Base-by-base conservation (phyloP, 768 basidiomycete genomes). In the Fomitopsis serialis region DNA sequence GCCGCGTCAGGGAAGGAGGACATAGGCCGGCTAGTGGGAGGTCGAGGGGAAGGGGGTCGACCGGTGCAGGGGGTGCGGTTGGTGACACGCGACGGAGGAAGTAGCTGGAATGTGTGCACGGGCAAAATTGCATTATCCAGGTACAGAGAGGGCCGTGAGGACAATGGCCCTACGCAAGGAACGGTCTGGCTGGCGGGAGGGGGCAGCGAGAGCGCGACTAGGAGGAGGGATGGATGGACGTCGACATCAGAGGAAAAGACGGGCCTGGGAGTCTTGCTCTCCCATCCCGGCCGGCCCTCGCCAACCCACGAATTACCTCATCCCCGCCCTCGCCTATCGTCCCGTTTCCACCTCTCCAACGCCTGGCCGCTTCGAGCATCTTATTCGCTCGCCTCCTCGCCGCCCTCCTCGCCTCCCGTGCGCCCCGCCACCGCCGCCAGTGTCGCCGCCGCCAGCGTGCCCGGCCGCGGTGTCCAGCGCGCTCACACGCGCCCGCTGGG, bases 101-200 rank as follows among this genome's bases (percentile, higher is more conserved):
- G 42, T 46, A 54, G 50, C 42, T 54, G 53, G 54, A 47, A 52
- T 54, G 56, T 42, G 58, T 36, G 42, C 36, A 37, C 54, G 54
- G 51, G 61, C 63, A 59, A 62, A 65, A 55, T 62, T 45, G 66
- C 68, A 69, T 69, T 64, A 63, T 66, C 67, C 62, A 58, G 62
- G 58, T 56, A 60, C 55, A 59, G 54, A 54, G 50, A 50, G 59
- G 49, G 52, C 54, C 54, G 53, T 52, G 54, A 34, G 36, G 50
- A 34, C 40, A 44, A n/a, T 21, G 15, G 24, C 48, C 49, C 35
- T 45, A 50, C 56, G 60, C 45, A 56, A 63, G 52, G 57, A 63
- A 59, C 60, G 62, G 53, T 40, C 61, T 56, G 57, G 62, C 54
- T 55, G 56, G 58, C 45, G 63, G 50, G 58, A n/a, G 64, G 64